Base-by-base conservation (phyloP, 768 basidiomycete genomes). In the Rubroboletus pulcherrimus region DNA sequence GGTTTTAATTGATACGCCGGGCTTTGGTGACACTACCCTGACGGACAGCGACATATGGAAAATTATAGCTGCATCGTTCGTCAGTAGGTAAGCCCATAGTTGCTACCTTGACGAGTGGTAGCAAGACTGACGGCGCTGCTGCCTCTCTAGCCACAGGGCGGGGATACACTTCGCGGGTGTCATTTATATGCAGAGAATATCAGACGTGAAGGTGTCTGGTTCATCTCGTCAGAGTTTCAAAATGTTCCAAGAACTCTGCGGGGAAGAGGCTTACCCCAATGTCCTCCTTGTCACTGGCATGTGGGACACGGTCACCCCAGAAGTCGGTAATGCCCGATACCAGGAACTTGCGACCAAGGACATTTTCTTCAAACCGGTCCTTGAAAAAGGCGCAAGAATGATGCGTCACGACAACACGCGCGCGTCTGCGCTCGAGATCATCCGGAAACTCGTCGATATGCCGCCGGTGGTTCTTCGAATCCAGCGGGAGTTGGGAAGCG, bases 1-100 rank as follows among this genome's bases (percentile, higher is more conserved):
- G 15, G 72, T 73, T 4, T 68, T 85, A n/a, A 75, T 85, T 49
- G 84, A 85, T 58, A 85, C 83, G 0, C 83, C 84, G 3, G 84
- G 84, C 0, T 85, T 84, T 54, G 83, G 83, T 53, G 81, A 84
- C 59, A 79, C 81, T 1, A 63, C 63, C 12, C 67, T 72, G 55
- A 74, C 73, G 49, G 81, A 83, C 57, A 74, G 76, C 2, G 80
- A 79, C 21, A 73, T 83, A 26, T 66, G 82, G 50, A 75, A 72
- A 46, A 75, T 77, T 68, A 81, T 82, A 42, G 76, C 81, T 59
- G 75, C 42, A 12, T 72, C 70, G n/a, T 54, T 71, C 19, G 63
- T 69, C 40, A 61, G 63, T 5, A 71, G 62, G 69, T 62, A 40
- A 50, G 69, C 14, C 9, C 33, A 19, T 6, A 1, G 17, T 4